phyloP scores from a whole-genome alignment of 495 filamentous ascomycete species.

The Recurvomyces mirabilis region DNA sequence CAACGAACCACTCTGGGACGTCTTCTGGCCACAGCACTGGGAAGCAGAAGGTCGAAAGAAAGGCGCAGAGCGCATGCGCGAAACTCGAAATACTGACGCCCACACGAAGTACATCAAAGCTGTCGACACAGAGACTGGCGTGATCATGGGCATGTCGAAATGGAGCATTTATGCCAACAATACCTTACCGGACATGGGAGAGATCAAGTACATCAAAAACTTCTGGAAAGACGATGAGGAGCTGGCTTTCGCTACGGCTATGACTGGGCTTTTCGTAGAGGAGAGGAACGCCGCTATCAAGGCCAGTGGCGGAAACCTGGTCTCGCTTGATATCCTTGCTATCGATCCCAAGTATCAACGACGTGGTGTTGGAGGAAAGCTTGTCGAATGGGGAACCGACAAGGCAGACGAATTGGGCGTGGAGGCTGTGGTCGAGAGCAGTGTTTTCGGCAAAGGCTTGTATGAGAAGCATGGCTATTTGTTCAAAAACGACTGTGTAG shows the following conservation, averaged over 20 bases:
- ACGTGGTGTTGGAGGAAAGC: constrained; percentile 6
- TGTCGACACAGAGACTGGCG: constrained; percentile 8
- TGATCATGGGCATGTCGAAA: constrained; percentile 15
- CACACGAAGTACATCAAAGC: constrained; percentile 14
- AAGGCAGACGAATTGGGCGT: constrained; percentile 33
- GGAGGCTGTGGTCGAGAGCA: constrained; percentile 35
- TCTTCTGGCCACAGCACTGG: constrained; percentile 8
- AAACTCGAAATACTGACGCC: constrained; percentile 2
- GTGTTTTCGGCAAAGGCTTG: constrained; percentile 31
- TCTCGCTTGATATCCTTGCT: constrained; percentile 13
- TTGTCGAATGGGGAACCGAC: constrained; percentile 37
- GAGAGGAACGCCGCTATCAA: constrained; percentile 8
- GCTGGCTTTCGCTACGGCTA: not conserved
- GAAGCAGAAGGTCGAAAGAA: constrained; percentile 7
- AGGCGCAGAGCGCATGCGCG: constrained; percentile 9
- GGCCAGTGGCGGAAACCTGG: constrained; percentile 4
- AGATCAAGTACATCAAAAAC: not conserved
- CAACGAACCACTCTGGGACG: constrained; percentile 10
- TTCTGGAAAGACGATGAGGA: constrained; percentile 11
- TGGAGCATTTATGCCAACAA: constrained; percentile 11
- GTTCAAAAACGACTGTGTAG: constrained; percentile 8
- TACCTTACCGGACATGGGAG: not conserved
- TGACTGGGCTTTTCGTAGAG: not conserved
- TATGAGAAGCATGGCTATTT: constrained; percentile 34
- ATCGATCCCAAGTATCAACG: constrained; percentile 18